A percentile compares a stretch with the other conserved stretches of the same genome.
phyloP scores from a whole-genome alignment of 495 filamentous ascomycete genomes.

The Daldinia caldariorum region DNA sequence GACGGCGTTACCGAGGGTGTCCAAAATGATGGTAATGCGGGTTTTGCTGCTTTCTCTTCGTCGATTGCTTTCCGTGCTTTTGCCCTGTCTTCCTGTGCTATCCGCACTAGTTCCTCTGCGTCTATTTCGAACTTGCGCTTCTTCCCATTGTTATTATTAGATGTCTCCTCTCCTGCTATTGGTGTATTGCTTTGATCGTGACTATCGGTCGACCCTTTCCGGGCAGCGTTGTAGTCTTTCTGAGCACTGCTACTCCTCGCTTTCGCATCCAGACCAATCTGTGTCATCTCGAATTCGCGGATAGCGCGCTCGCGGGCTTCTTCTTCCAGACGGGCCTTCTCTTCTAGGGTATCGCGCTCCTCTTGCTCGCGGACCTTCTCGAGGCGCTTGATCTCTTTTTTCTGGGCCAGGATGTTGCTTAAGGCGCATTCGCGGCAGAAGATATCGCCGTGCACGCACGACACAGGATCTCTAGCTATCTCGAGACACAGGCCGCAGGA shows the following conservation, averaged over 20 bases:
- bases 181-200: neutral
- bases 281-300: constrained; percentile 70
- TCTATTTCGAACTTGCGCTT: constrained; percentile 88
- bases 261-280: constrained; percentile 74
- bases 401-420: constrained; percentile 86
- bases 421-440: constrained; percentile 97
- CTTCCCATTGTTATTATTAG: constrained; percentile 1
- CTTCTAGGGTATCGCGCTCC: constrained; percentile 64
- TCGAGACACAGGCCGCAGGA: constrained; percentile 91
- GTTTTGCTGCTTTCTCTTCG: constrained; percentile 79
- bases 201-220: neutral
- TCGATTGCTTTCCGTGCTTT: constrained; percentile 74
- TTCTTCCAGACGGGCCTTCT: constrained; percentile 61
- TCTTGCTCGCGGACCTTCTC: constrained; percentile 72
- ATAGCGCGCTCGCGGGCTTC: constrained; percentile 68
- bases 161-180: neutral
- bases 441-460: constrained; percentile 80
- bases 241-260: constrained; percentile 26
- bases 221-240: constrained; percentile 46
- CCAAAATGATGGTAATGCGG: constrained; percentile 92
- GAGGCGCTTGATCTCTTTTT: constrained; percentile 88
- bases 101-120: constrained; percentile 77
- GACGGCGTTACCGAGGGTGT: constrained; percentile 84
- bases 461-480: constrained; percentile 82
- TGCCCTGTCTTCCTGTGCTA: constrained; percentile 73